Percentiles rank a stretch among this genome's conserved stretches.
phyloP scores from a whole-genome alignment of 768 basidiomycete species.

The Pisolithus sp. region DNA sequence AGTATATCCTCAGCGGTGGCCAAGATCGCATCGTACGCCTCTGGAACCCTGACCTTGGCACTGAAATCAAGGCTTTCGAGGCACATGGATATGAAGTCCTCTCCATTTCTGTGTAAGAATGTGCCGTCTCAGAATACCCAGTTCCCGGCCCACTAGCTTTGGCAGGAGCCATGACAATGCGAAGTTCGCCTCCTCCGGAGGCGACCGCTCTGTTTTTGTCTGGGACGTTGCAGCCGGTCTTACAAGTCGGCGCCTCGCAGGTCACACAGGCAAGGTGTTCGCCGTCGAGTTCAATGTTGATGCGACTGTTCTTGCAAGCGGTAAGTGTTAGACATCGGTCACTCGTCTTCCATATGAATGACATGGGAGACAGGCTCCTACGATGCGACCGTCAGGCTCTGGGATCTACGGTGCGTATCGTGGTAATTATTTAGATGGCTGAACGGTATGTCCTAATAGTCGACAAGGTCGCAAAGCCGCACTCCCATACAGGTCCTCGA shows the following conservation, averaged over 20 bases:
- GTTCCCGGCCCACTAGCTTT: not conserved
- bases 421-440: too few relatives aligned
- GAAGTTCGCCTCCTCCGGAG: slow-evolving; percentile 89
- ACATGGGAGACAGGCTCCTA: slow-evolving; percentile 62
- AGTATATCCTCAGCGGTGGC: slow-evolving; percentile 90
- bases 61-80: slow-evolving; percentile 85
- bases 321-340: slow-evolving; percentile 34
- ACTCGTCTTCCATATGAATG: not conserved
- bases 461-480: slow-evolving; percentile 60
- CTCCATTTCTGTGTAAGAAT: slow-evolving; percentile 76
- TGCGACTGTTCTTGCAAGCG: slow-evolving; percentile 81
- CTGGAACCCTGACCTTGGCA: slow-evolving; percentile 83
- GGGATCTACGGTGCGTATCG: slow-evolving; percentile 75
- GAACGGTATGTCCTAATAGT: not conserved
- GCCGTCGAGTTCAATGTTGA: slow-evolving; percentile 87
- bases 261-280: slow-evolving; percentile 89
- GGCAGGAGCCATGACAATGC: slow-evolving; percentile 86
- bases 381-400: slow-evolving; percentile 84
- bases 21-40: slow-evolving; percentile 85
- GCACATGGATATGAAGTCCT: slow-evolving; percentile 96
- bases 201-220: slow-evolving; percentile 86
- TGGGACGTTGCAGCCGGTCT: slow-evolving; percentile 93
- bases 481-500: slow-evolving; percentile 86
- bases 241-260: slow-evolving; percentile 76
- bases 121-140: not conserved